Base-by-base conservation (phyloP, 768 basidiomycete species). In the Coprinopsis strossmayeri region DNA sequence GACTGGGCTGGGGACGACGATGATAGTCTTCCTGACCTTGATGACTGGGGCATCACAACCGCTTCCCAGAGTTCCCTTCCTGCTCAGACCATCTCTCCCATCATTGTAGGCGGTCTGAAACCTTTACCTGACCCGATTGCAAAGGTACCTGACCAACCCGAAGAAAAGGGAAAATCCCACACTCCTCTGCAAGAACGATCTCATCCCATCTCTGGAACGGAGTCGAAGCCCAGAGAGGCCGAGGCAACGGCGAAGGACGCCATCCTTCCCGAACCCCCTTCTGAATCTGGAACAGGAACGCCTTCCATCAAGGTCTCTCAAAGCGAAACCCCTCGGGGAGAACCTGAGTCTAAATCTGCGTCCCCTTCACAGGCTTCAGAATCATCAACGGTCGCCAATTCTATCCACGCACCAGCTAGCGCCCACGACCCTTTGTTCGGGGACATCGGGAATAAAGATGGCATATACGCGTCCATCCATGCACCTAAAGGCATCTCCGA, bases 1-100 rank as follows among this genome's bases (percentile, higher is more conserved):
- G 88, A 91, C 64, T 92, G 90, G 90, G 90, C 90, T 34, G 84
- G 84, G 28, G 87, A 91, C 55, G 89, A 92, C 49, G 88, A 91
- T 53, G 84, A 85, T 57, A 81, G 77, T 53, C 69, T 92, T 1
- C 89, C 90, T 3, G 87, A 89, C 64, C 71, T 92, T 23, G 79
- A 91, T 60, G 90, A 92, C 59, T 92, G 90, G 90, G 87, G 83
- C 17, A 77, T 89, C 38, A 72, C 72, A 17, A 70, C 80, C 17
- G 63, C 66, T 37, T 50, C 54, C 18, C 25, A 57, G 3, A 50
- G 49, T 37, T 64, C 55, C 53, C 63, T 60, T 59, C 57, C 62
- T 38, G 72, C 46, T 26, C 51, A 73, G 38, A 64, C 69, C 47
- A 84, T 86, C 39, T 86, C 86, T 2, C 84, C 86, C 1, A 83